A percentile compares a stretch with the other conserved stretches of the same genome.
phyloP scores from a whole-genome alignment of 148 eudicot genomes.

The Chenopodium formosanum region DNA sequence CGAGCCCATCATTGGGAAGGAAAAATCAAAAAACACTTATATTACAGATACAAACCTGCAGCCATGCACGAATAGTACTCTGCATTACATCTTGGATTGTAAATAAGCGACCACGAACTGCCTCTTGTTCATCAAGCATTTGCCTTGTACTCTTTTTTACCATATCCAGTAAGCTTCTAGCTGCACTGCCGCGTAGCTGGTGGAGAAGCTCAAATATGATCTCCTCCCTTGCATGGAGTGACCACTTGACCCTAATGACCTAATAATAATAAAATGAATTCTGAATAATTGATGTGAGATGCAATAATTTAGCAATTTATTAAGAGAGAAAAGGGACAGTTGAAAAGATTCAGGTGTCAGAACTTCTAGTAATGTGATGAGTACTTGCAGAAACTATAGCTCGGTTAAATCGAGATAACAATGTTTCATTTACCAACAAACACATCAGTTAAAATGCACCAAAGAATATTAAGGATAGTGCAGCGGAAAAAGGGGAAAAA shows the following conservation, averaged over 20 bases:
- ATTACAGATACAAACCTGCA: conserved; percentile 59
- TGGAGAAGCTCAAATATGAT: conserved; percentile 93
- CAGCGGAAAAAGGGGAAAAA: background rate
- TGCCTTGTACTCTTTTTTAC: conserved; percentile 71
- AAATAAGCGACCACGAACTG: conserved; percentile 91
- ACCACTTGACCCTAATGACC: conserved; percentile 98
- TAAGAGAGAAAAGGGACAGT: background rate
- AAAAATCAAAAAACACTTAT: background rate
- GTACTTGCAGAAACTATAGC: background rate
- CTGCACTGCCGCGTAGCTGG: conserved; percentile 63
- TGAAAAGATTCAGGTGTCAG: conserved; percentile 8
- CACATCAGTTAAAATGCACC: background rate
- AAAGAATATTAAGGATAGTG: conserved; percentile 5
- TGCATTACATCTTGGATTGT: conserved; percentile 98
- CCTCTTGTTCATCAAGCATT: conserved; percentile 96
- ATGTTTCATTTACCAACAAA: background rate
- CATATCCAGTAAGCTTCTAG: conserved; percentile 61
- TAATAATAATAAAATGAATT: conserved; percentile 15
- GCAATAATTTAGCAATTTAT: background rate
- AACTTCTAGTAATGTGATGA: background rate
- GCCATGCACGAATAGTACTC: conserved; percentile 86
- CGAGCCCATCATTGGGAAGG: background rate
- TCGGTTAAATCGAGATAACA: background rate
- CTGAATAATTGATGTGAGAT: background rate
- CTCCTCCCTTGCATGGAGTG: conserved; percentile 96